Evolutionary conservation across 139 green algal genomes (phyloP).

Genomic region (Dunaliella primolecta): DNA sequence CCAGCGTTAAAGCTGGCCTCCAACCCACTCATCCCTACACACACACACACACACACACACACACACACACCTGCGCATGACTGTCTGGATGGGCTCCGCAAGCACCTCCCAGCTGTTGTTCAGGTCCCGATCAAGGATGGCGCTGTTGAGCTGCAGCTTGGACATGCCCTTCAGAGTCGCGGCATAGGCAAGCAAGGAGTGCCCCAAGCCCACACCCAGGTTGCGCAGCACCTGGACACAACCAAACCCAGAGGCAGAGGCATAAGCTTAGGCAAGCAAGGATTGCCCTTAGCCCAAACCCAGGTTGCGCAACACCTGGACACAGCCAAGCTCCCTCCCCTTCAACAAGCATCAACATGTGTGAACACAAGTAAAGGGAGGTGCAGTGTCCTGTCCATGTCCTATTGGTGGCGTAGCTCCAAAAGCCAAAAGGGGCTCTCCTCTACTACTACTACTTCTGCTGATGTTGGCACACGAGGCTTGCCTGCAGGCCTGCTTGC

Average conservation of each 20-base stretch:
- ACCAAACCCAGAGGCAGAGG: too few relatives aligned
- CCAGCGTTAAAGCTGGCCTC: too few relatives aligned
- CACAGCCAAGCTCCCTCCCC: too few relatives aligned
- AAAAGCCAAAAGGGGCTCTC: too few relatives aligned
- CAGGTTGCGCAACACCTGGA: constrained; percentile 89
- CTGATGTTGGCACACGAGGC: too few relatives aligned
- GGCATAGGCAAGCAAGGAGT: constrained; percentile 90
- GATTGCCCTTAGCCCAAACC: constrained; percentile 83
- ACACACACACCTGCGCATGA: constrained; percentile 65
- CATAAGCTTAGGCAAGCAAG: constrained; percentile 90
- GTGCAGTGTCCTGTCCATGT: too few relatives aligned
- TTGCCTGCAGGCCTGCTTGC: too few relatives aligned
- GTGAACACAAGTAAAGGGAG: too few relatives aligned
- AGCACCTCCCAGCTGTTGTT: constrained; percentile 89
- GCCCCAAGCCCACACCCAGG: constrained; percentile 80
- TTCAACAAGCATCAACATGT: too few relatives aligned
- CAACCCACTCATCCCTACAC: not conserved
- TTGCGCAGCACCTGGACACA: constrained; percentile 88
- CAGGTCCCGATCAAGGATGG: constrained; percentile 69
- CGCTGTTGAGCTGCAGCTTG: constrained; percentile 84
- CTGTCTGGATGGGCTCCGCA: constrained; percentile 97
- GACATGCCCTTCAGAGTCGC: constrained; percentile 76
- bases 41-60: not conserved
- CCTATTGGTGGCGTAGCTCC: too few relatives aligned
- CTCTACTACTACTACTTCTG: too few relatives aligned